Evolutionary conservation across 305 asterid genomes (phyloP).

Genomic region (Fraxinus angustifolia): DNA sequence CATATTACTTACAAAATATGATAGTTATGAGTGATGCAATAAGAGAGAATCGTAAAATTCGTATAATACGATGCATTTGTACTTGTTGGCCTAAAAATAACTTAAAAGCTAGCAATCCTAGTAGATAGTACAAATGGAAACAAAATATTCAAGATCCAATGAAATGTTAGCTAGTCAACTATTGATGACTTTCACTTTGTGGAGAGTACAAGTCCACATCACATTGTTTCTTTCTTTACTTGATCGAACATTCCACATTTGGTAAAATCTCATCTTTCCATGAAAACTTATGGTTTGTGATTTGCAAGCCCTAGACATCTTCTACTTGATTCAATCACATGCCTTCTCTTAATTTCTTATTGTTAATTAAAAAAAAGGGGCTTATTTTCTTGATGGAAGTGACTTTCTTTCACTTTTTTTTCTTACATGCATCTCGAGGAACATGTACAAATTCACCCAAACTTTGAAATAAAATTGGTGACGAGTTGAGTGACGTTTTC

Average conservation of each 20-base stretch:
- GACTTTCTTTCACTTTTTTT: conserved; percentile 14
- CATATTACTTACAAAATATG: too few relatives aligned
- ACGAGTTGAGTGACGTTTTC: conserved; percentile 24
- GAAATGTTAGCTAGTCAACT: conserved; percentile 39
- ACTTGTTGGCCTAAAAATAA: not conserved
- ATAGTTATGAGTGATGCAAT: too few relatives aligned
- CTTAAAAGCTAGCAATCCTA: too few relatives aligned
- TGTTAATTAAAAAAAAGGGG: not conserved
- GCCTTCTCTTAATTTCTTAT: conserved; percentile 22
- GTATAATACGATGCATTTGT: not conserved
- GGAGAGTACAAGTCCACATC: conserved; percentile 54
- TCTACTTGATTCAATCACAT: conserved; percentile 45
- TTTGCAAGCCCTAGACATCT: conserved; percentile 34
- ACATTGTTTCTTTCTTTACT: not conserved
- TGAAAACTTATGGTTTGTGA: conserved; percentile 31
- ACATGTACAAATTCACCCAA: conserved; percentile 24
- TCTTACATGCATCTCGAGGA: conserved; percentile 65
- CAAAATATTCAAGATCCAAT: conserved; percentile 37
- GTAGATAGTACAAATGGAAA: not conserved
- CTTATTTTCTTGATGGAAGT: conserved; percentile 38
- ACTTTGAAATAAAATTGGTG: conserved; percentile 23
- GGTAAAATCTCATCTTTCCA: conserved; percentile 32
- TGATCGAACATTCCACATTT: conserved; percentile 37
- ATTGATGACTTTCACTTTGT: conserved; percentile 21
- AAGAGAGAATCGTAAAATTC: too few relatives aligned